A percentile compares a stretch with the other conserved stretches of the same genome.
phyloP scores from a whole-genome alignment of 148 eudicot genomes.

The Euryodendron excelsum region DNA sequence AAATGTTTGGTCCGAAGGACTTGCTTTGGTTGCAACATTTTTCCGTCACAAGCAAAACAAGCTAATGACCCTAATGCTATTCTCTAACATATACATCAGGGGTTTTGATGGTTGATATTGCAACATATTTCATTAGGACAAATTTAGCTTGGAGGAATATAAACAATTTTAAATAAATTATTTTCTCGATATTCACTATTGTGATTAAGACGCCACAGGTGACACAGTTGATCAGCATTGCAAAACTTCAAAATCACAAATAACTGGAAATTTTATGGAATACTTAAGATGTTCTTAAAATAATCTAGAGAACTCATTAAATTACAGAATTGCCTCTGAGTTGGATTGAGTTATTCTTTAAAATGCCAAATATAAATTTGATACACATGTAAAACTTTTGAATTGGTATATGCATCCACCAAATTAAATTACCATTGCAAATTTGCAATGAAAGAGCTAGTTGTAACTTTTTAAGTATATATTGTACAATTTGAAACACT shows the following conservation, averaged over 20 bases:
- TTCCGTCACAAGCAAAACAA: neutral
- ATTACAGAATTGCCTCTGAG: neutral
- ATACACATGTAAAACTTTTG: too few relatives aligned
- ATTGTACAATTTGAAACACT: too few relatives aligned
- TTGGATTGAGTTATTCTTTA: too few relatives aligned
- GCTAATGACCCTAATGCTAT: neutral
- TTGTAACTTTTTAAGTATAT: too few relatives aligned
- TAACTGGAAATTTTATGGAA: neutral
- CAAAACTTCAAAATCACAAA: neutral
- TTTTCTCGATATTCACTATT: too few relatives aligned
- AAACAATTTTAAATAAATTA: neutral
- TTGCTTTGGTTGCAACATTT: neutral
- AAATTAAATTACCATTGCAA: too few relatives aligned
- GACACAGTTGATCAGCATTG: neutral
- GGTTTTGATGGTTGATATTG: neutral
- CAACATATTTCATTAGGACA: neutral
- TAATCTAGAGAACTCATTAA: neutral
- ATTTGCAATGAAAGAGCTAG: too few relatives aligned
- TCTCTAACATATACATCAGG: neutral
- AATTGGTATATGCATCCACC: too few relatives aligned
- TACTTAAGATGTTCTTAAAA: neutral
- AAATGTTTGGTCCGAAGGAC: neutral
- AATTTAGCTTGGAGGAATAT: neutral
- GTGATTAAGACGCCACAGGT: too few relatives aligned
- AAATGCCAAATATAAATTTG: too few relatives aligned